Conservation (phyloP, 805 yeast species). For the Kodamaea kakaduensis region DNA sequence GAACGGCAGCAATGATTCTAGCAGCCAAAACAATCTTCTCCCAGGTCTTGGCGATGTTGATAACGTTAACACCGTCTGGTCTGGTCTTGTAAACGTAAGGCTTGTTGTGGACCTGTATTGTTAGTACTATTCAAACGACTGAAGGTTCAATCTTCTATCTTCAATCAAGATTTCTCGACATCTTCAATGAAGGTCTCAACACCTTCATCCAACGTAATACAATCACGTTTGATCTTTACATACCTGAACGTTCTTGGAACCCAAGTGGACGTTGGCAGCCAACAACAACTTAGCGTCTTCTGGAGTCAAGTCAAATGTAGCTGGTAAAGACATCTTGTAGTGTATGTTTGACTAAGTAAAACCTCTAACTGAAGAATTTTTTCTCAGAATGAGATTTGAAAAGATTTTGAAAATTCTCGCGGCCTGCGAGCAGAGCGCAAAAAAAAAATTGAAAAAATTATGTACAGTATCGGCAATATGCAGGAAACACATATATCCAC, state of each 20-base stretch:
- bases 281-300: conserved; percentile 98
- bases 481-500: conserved; percentile 1
- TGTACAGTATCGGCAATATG: conserved; percentile 5
- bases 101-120: conserved; percentile 81
- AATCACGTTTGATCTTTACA: conserved; percentile 36
- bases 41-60: conserved; percentile 99
- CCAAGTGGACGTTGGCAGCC: conserved; percentile 99
- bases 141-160: too few species aligned
- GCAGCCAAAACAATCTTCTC: conserved; percentile 99
- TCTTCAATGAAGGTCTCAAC: too few species aligned
- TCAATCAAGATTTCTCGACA: background rate
- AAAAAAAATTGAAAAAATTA: conserved; percentile 2
- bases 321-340: conserved; percentile 70
- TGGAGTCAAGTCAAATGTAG: conserved; percentile 88
- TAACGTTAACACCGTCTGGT: conserved; percentile 99
- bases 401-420: conserved; percentile 10
- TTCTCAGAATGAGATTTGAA: conserved; percentile 8
- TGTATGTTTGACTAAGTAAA: conserved; percentile 9
- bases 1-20: conserved; percentile 98
- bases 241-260: conserved; percentile 99
- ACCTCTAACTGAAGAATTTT: conserved; percentile 11
- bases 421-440: background rate
- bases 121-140: conserved; percentile 12
- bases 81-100: conserved; percentile 97
- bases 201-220: background rate